phyloP scores from a whole-genome alignment of 441 rosid species.

The Pelargonium myrrhifolium region DNA sequence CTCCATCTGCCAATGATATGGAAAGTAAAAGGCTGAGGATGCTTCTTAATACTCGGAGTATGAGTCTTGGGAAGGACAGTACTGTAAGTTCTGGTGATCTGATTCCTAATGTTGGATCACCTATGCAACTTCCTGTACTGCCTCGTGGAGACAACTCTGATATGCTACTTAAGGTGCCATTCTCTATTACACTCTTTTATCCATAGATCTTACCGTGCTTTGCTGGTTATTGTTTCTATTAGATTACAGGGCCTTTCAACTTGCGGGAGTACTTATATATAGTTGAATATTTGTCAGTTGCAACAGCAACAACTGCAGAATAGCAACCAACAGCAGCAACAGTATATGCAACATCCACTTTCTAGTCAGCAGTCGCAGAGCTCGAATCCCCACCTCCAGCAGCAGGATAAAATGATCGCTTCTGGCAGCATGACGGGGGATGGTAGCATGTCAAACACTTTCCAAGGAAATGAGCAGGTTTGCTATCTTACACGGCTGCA shows the following conservation, averaged over 20 bases:
- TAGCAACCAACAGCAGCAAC: conserved; percentile 44
- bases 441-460: conserved; percentile 69
- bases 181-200: conserved; percentile 8
- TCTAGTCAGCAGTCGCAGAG: conserved; percentile 63
- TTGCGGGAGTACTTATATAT: conserved; percentile 17
- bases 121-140: conserved; percentile 40
- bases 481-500: conserved; percentile 5
- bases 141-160: conserved; percentile 60
- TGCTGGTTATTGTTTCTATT: background rate
- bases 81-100: conserved; percentile 52
- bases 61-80: conserved; percentile 61
- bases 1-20: conserved; percentile 55
- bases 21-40: conserved; percentile 66
- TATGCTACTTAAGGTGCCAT: conserved; percentile 46
- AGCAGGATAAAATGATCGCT: conserved; percentile 60
- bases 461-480: conserved; percentile 82
- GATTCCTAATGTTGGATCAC: conserved; percentile 51
- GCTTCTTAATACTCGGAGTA: conserved; percentile 49
- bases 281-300: conserved; percentile 55
- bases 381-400: conserved; percentile 52
- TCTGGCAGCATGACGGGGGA: conserved; percentile 51
- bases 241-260: conserved; percentile 1
- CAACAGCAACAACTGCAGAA: conserved; percentile 44
- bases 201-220: background rate
- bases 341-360: conserved; percentile 50